Percentiles rank a stretch among this genome's conserved stretches.
Evolutionary conservation across 345 rosid genomes (phyloP).

Genomic region (Brassica cretica): DNA sequence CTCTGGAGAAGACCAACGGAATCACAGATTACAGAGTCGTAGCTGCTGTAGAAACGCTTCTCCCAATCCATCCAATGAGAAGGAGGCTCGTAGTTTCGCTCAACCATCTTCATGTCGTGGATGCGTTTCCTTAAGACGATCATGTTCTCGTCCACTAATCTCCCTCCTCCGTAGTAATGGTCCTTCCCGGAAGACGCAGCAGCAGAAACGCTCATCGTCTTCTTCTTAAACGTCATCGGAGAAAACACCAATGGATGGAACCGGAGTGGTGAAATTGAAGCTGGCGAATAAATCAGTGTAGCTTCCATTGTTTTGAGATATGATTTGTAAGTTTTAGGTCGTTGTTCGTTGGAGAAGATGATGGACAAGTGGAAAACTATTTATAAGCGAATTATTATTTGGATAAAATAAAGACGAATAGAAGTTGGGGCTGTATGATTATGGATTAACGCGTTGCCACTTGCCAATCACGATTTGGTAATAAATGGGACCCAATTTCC

Average conservation of each 20-base stretch:
- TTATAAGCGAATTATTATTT: conserved; percentile 22
- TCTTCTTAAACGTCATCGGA: neutral
- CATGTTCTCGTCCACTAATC: conserved; percentile 63
- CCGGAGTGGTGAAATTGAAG: conserved; percentile 13
- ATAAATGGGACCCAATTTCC: conserved; percentile 16
- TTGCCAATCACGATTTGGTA: neutral
- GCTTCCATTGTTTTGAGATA: conserved; percentile 19
- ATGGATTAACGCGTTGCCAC: conserved; percentile 31
- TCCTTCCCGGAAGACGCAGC: conserved; percentile 23
- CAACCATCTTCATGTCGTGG: conserved; percentile 62
- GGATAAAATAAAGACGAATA: neutral
- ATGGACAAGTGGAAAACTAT: conserved; percentile 28
- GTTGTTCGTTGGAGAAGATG: conserved; percentile 18
- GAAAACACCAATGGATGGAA: conserved; percentile 15
- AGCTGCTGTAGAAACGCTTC: conserved; percentile 51
- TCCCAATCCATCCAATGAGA: conserved; percentile 75
- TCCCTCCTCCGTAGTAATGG: conserved; percentile 38
- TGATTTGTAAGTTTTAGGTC: neutral
- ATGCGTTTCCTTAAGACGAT: conserved; percentile 58
- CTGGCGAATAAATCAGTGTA: conserved; percentile 3
- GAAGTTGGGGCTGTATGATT: neutral
- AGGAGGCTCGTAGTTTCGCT: conserved; percentile 69
- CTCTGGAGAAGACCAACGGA: conserved; percentile 51
- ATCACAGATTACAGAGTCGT: conserved; percentile 55
- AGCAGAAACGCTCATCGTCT: conserved; percentile 10